Evolutionary conservation across 805 yeast genomes (phyloP), one percentile per base, ranked within the genome.

Genomic region (Tetrapisispora arboricola): DNA sequence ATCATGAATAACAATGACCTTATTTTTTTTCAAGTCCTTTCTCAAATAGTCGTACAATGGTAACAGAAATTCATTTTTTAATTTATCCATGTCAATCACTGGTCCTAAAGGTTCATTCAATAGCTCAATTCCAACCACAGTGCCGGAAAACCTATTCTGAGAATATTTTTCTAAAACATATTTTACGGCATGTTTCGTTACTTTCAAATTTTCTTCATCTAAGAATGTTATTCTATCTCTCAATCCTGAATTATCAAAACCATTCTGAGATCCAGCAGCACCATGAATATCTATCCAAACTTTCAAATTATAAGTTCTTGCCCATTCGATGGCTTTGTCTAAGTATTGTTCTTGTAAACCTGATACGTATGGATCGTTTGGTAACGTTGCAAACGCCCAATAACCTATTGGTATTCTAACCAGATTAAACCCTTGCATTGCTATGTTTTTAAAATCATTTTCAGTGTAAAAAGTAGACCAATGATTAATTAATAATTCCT

Each of bases 221-320:
- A 68, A 55, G 75, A 82, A 85, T 2, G 58, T 61, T 37, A 66
- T 54, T 2, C 51, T 32, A 57, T 81, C 95, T 51, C 94, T 72
- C 44, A 73, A 64, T n/a, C 96, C 96, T 11, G 94, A 83, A 68
- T 87, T 87, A 62, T 87, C 96, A 55, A 84, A 87, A 6, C 95
- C 95, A 59, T 87, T 87, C 60, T 87, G 96, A 16, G 94, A 82
- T 15, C 95, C 96, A 24, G 95, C 92, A 10, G 81, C 94, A 44
- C 96, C 96, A 60, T 87, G 96, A 53, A 87, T 63, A 60, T 87
- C 96, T 31, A 87, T 70, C 95, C 95, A 85, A 16, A 76, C 94
- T 55, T 78, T 77, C 46, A 87, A 54, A 33, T 68, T 71, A 49
- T 76, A 55, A n/a, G 66, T 63, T 36, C 74, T 61, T 32, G 84